phyloP scores from a whole-genome alignment of 768 basidiomycete species.

The Hypsizygus marmoreus region DNA sequence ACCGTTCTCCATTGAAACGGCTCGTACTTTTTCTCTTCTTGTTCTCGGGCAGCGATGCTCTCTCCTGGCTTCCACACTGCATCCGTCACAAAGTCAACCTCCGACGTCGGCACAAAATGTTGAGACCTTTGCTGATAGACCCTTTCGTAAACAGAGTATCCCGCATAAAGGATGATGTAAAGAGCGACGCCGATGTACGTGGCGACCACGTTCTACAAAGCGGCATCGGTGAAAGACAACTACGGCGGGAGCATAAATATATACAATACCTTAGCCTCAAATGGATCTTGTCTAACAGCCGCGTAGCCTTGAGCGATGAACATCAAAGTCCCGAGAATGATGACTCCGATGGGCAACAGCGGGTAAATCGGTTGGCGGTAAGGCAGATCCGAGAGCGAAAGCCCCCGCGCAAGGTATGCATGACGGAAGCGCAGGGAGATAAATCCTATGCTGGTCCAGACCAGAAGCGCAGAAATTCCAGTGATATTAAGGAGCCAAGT shows the following conservation, averaged over 20 bases:
- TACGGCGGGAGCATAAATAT: slow-evolving; percentile 3
- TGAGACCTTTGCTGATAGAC: slow-evolving; percentile 24
- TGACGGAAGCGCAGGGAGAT: slow-evolving; percentile 62
- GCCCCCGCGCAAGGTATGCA: slow-evolving; percentile 59
- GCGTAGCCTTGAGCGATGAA: slow-evolving; percentile 59
- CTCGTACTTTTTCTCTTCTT: slow-evolving; percentile 21
- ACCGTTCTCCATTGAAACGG: not conserved
- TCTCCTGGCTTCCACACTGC: slow-evolving; percentile 54
- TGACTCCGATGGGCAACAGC: slow-evolving; percentile 48
- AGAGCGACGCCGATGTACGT: slow-evolving; percentile 55
- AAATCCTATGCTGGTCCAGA: slow-evolving; percentile 61
- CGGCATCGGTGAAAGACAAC: not conserved
- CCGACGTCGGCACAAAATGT: slow-evolving; percentile 42
- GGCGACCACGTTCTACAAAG: slow-evolving; percentile 50
- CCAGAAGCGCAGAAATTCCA: slow-evolving; percentile 66
- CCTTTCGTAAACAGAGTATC: slow-evolving; percentile 44
- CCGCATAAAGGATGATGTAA: slow-evolving; percentile 46
- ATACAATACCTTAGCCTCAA: slow-evolving; percentile 39
- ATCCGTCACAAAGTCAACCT: slow-evolving; percentile 55
- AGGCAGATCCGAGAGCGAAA: slow-evolving; percentile 53
- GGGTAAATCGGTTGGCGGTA: slow-evolving; percentile 60
- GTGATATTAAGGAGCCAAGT: slow-evolving; percentile 64
- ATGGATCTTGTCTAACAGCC: slow-evolving; percentile 45
- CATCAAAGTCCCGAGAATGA: slow-evolving; percentile 52
- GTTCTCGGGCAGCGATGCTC: slow-evolving; percentile 34